These are phyloP conservation scores for Fusarium sp. DNA, from an alignment of 2,329 filamentous ascomycete species.

Conservation along the genomic window DNA sequence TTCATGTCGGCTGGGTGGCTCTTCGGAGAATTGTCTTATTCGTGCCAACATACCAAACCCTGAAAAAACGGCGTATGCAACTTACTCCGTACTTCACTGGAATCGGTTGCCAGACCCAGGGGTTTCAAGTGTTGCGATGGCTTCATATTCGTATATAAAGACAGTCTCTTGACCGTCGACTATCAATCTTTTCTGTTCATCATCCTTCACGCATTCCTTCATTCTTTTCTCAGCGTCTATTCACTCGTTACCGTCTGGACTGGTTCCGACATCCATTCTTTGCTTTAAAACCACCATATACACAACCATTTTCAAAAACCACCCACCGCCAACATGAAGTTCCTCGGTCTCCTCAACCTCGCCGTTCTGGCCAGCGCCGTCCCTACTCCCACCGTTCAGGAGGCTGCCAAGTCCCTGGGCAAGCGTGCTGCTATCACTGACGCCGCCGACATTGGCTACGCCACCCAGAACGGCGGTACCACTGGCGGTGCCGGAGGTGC, in stretches of 20 bases:
- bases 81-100: background rate
- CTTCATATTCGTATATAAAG: constrained; percentile 40
- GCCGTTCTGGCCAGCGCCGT: constrained; percentile 47
- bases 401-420: constrained; percentile 44
- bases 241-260: constrained; percentile 40
- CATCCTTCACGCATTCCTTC: constrained; percentile 22
- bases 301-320: background rate
- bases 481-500: constrained; percentile 63
- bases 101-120: background rate
- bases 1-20: constrained; percentile 7
- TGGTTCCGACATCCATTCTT: constrained; percentile 37
- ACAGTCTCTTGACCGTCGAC: background rate
- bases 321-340: constrained; percentile 47
- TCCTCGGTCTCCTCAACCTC: constrained; percentile 47
- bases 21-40: constrained; percentile 41
- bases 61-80: constrained; percentile 1
- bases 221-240: constrained; percentile 24
- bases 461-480: constrained; percentile 54
- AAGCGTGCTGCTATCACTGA: constrained; percentile 53
- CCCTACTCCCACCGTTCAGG: constrained; percentile 47
- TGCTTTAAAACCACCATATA: constrained; percentile 1
- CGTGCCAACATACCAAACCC: constrained; percentile 33
- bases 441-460: constrained; percentile 52
- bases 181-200: constrained; percentile 8
- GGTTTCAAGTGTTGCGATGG: constrained; percentile 13